A percentile compares a stretch with the other conserved stretches of the same genome.
Evolutionary conservation across 352 stramenopile genomes (phyloP).

Genomic region (Proteromonas lacertae): DNA sequence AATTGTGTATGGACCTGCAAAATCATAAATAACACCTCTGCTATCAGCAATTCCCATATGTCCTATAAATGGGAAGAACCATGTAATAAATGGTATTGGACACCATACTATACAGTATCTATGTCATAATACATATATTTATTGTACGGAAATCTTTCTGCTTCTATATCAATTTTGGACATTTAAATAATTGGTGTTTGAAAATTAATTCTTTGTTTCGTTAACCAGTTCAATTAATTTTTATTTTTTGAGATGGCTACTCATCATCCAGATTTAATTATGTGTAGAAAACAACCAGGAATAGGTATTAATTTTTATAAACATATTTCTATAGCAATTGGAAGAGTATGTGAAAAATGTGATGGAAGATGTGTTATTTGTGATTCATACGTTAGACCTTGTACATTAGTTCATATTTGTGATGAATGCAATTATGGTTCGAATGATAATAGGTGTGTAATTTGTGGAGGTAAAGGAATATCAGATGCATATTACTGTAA

Average conservation of each 20-base stretch:
- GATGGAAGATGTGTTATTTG: slow-evolving; percentile 97
- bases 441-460: slow-evolving; percentile 56
- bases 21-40: slow-evolving; percentile 51
- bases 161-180: too few species aligned
- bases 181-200: too few species aligned
- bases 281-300: slow-evolving; percentile 97
- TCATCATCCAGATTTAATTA: slow-evolving; percentile 96
- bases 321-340: slow-evolving; percentile 25
- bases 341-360: slow-evolving; percentile 88
- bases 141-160: too few species aligned
- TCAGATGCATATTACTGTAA: slow-evolving; percentile 97
- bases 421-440: slow-evolving; percentile 98
- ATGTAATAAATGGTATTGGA: slow-evolving; percentile 43
- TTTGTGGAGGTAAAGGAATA: slow-evolving; percentile 78
- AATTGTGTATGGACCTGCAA: slow-evolving; percentile 52
- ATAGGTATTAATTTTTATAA: slow-evolving; percentile 15
- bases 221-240: too few species aligned
- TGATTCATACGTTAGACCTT: slow-evolving; percentile 88
- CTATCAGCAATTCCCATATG: slow-evolving; percentile 42
- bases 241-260: slow-evolving; percentile 54
- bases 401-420: slow-evolving; percentile 68
- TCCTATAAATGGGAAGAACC: slow-evolving; percentile 18
- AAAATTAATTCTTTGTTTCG: too few species aligned
- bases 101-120: slow-evolving; percentile 67
- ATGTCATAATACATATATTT: too few species aligned